Conservation (phyloP, 306 rosid species). For the Dalbergia oliveri region DNA sequence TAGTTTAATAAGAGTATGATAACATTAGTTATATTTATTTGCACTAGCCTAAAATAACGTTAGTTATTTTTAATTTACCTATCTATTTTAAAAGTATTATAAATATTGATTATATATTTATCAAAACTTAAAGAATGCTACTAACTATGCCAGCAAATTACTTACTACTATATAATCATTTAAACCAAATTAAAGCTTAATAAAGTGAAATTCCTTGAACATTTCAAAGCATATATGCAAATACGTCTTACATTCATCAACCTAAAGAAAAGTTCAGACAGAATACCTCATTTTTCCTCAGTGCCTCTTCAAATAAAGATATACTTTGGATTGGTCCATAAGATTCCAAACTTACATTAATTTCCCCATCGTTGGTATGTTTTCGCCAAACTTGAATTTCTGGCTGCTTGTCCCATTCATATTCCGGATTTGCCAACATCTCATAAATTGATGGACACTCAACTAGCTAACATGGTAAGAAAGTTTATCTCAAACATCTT, state of each 20-base stretch:
- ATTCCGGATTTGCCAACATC: constrained; percentile 87
- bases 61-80: neutral
- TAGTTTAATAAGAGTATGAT: neutral
- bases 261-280: constrained; percentile 8
- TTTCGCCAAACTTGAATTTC: constrained; percentile 87
- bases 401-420: constrained; percentile 78
- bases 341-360: constrained; percentile 66
- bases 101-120: constrained; percentile 18
- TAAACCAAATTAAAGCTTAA: constrained; percentile 24
- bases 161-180: neutral
- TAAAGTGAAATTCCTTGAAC: constrained; percentile 25
- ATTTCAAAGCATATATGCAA: constrained; percentile 35
- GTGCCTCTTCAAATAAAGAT: constrained; percentile 75
- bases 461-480: constrained; percentile 66
- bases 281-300: constrained; percentile 78
- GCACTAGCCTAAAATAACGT: constrained; percentile 1
- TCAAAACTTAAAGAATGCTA: constrained; percentile 32
- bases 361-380: constrained; percentile 60
- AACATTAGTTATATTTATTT: constrained; percentile 11
- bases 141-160: constrained; percentile 16
- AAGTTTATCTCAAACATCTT: constrained; percentile 40
- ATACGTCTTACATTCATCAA: constrained; percentile 34
- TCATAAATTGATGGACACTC: constrained; percentile 97
- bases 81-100: constrained; percentile 9
- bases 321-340: constrained; percentile 65